Percentiles rank a stretch among this genome's conserved stretches.
These are phyloP conservation scores for Cladosporium cucumerinum DNA, from an alignment of 2,329 filamentous ascomycete genomes.

Conservation along the genomic window DNA sequence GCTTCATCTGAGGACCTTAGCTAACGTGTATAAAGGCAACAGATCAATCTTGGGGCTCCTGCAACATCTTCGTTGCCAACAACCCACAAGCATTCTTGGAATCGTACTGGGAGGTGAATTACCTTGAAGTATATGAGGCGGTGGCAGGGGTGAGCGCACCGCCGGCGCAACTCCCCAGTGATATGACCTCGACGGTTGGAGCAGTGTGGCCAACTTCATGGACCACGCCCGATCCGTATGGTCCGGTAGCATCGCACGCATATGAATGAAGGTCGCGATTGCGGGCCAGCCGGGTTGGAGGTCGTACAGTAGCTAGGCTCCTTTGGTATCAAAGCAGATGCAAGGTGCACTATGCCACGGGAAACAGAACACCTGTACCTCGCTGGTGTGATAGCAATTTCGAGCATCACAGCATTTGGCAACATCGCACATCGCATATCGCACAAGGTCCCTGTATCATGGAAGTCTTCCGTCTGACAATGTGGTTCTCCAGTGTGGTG, in stretches of 20 bases:
- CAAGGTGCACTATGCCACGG: neutral
- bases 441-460: no score
- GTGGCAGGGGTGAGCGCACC: neutral
- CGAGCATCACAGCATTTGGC: neutral
- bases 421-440: neutral
- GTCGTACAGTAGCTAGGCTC: neutral
- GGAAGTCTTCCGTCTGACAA: no score
- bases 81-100: conserved; percentile 34
- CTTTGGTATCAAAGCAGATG: neutral
- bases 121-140: conserved; percentile 34
- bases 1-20: neutral
- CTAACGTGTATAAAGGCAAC: conserved; percentile 17
- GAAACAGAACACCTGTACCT: neutral
- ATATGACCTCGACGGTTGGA: conserved; percentile 1
- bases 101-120: conserved; percentile 42
- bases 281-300: neutral
- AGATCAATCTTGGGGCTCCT: conserved; percentile 26
- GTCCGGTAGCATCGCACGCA: neutral
- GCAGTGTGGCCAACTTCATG: conserved; percentile 12
- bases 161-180: neutral
- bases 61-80: conserved; percentile 30
- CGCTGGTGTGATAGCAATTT: neutral
- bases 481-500: no score
- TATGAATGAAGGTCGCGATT: neutral
- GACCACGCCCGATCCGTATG: neutral